Conservation (phyloP, 371 early-diverging fungal species). For the Mucor racemosus region DNA sequence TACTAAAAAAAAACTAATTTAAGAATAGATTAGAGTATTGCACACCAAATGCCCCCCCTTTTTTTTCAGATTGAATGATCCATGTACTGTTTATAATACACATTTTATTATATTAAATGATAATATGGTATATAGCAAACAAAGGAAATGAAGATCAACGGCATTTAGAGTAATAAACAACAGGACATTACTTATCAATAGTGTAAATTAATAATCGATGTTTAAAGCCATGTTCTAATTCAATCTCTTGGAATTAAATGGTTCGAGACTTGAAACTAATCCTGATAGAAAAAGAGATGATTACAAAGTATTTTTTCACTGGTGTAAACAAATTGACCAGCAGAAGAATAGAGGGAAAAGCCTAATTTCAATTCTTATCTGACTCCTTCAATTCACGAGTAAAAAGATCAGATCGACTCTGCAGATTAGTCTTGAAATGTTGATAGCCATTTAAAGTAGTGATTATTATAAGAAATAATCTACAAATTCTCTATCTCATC, state of each 20-base stretch:
- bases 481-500: background rate
- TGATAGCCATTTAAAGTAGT: slow-evolving; percentile 1
- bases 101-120: no score
- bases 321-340: background rate
- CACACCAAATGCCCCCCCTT: no score
- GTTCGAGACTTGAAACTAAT: background rate
- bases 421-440: background rate
- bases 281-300: background rate
- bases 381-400: background rate
- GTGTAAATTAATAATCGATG: background rate
- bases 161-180: background rate
- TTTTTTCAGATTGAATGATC: no score
- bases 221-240: background rate
- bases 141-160: background rate
- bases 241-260: background rate
- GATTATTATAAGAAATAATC: background rate
- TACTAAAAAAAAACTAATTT: no score
- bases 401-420: background rate
- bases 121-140: no score
- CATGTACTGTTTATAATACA: no score
- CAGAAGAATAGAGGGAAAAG: background rate
- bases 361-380: background rate
- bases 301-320: background rate
- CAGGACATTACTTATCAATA: background rate
- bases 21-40: no score